Evolutionary conservation across 306 rosid species (phyloP).

Genomic region (Pterocarpus santalinus): DNA sequence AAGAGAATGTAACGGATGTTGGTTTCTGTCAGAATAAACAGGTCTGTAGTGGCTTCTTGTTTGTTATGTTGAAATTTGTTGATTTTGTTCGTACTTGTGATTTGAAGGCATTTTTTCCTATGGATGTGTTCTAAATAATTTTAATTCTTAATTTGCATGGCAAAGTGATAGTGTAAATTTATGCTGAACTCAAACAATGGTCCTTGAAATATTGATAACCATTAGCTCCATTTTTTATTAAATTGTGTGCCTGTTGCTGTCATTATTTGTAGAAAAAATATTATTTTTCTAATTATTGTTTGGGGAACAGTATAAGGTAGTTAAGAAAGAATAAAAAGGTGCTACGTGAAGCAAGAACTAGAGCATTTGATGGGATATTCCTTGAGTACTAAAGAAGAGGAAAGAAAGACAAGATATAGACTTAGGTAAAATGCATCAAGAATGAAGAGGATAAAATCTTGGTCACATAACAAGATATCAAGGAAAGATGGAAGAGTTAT

Average conservation of each 20-base stretch:
- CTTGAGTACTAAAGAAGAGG: too few species aligned
- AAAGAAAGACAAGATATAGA: too few species aligned
- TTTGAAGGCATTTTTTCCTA: too few species aligned
- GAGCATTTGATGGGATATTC: not conserved
- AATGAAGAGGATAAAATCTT: too few species aligned
- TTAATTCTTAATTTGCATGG: not conserved
- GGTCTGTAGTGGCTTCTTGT: slow-evolving; percentile 58
- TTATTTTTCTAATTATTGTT: too few species aligned
- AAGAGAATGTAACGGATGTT: slow-evolving; percentile 40
- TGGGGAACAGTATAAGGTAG: too few species aligned
- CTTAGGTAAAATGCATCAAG: too few species aligned
- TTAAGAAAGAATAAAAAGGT: too few species aligned
- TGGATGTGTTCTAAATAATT: too few species aligned
- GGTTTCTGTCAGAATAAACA: slow-evolving; percentile 49
- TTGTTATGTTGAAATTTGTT: slow-evolving; percentile 26
- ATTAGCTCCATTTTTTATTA: not conserved
- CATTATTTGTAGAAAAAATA: not conserved
- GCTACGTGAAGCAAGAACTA: not conserved
- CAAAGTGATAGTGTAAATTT: not conserved
- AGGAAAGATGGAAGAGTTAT: too few species aligned
- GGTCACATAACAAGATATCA: too few species aligned
- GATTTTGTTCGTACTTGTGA: slow-evolving; percentile 2
- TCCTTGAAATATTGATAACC: not conserved
- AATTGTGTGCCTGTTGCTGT: not conserved
- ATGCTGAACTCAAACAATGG: not conserved